Evolutionary conservation across 768 basidiomycete genomes (phyloP), one percentile per base, ranked within the genome.

Genomic region (Leccinum truebloodii): DNA sequence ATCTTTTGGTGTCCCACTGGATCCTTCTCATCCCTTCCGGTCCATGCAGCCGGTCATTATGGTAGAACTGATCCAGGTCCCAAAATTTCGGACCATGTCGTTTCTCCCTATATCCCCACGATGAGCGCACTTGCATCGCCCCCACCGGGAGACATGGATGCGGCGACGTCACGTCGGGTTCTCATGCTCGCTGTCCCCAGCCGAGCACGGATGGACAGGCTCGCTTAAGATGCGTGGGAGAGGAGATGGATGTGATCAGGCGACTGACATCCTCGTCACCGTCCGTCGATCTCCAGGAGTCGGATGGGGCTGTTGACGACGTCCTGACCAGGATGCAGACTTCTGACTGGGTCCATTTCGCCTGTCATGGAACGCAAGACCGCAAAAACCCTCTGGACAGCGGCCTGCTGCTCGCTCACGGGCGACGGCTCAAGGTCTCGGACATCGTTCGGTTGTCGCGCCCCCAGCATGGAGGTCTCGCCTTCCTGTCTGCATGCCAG

Each of bases 101-200:
- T 54, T 18, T 60, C 55, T 3, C 74, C 75, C 14, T 75, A 75
- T 39, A 67, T 66, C 2, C 69, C 73, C 2, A 73, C 73, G 2
- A 55, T 76, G 6, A 51, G 58, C 44, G 63, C 73, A 3, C 59
- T 74, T 28, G 20, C 16, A 24, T 22, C 60, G 32, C 30, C 37
- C 18, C 6, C 35, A 6, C 24, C 6, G 12, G 28, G 20, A 28
- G 10, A 56, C 28, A 9, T 4, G 20, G 20, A 53, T 34, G 32
- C 12, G 3, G 34, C 10, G 6, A 26, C 22, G 12, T 34, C 39
- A n/a, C 22, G 13, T 18, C 22, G 46, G 4, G 35, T 52, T 7
- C n/a, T 18, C 16, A 9, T 69, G 10, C 59, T 69, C 6, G 39
- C 52, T 14, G 53, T 69, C 16, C 26, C 7, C 62, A 67, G 28